phyloP scores from a whole-genome alignment of 352 stramenopile species.

The Phytophthora cryptogea region DNA sequence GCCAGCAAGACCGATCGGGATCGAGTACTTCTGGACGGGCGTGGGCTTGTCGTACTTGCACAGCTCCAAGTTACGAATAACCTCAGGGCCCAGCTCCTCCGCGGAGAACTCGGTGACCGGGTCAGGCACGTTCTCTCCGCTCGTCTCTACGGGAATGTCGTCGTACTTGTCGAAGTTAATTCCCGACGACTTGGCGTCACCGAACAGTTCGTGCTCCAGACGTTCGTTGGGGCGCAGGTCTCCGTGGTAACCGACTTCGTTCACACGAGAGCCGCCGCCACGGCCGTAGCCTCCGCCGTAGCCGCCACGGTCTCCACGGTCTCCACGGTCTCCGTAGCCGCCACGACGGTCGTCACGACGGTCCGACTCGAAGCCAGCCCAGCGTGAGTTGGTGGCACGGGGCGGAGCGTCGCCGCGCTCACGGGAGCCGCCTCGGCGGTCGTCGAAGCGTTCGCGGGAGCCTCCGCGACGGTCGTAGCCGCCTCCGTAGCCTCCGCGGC shows the following conservation, averaged over 20 bases:
- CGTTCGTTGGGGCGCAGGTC: constrained; percentile 92
- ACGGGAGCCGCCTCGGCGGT: constrained; percentile 34
- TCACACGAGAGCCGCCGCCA: constrained; percentile 71
- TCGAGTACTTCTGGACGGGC: constrained; percentile 99
- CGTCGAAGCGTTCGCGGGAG: constrained; percentile 36
- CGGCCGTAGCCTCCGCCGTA: constrained; percentile 49
- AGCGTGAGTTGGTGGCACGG: constrained; percentile 54
- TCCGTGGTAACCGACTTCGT: constrained; percentile 97
- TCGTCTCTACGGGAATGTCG: constrained; percentile 97
- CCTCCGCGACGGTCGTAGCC: constrained; percentile 43
- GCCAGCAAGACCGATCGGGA: constrained; percentile 94
- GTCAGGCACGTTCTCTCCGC: constrained; percentile 92
- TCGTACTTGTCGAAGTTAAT: constrained; percentile 99
- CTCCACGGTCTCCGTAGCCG: constrained; percentile 19
- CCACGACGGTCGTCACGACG: constrained; percentile 39
- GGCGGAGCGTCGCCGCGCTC: constrained; percentile 36
- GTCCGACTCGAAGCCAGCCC: constrained; percentile 56
- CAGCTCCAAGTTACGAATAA: constrained; percentile 92
- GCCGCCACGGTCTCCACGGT: constrained; percentile 37
- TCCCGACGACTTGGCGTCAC: constrained; percentile 92
- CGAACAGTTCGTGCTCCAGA: constrained; percentile 93
- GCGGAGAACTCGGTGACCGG: constrained; percentile 90
- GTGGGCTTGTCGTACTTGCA: constrained; percentile 97
- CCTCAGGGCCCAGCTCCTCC: constrained; percentile 91
- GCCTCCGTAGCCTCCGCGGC: constrained; percentile 27